Evolutionary conservation across 1,284 basidiomycete species (phyloP).

Genomic region (Rhodotorula sp.): DNA sequence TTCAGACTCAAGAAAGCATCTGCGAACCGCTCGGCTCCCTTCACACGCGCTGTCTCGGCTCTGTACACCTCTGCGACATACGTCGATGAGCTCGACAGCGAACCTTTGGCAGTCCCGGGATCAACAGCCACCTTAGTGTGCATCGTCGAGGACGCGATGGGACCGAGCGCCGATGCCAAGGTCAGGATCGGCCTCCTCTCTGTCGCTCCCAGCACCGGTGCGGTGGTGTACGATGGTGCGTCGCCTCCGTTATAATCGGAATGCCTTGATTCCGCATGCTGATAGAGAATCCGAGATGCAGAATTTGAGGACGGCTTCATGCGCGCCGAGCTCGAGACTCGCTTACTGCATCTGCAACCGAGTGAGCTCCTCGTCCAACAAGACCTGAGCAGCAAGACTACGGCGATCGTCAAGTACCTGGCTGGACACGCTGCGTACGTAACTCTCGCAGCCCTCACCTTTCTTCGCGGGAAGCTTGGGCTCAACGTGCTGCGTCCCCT

Average conservation of each 20-base stretch:
- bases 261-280: background rate
- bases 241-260: background rate
- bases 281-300: conserved; percentile 11
- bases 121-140: conserved; percentile 49
- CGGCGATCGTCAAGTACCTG: conserved; percentile 73
- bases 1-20: conserved; percentile 76
- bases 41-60: conserved; percentile 59
- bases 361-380: conserved; percentile 66
- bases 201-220: conserved; percentile 82
- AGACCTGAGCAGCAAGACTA: conserved; percentile 68
- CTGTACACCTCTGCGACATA: conserved; percentile 56
- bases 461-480: background rate
- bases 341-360: conserved; percentile 78
- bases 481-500: background rate
- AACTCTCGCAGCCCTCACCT: background rate
- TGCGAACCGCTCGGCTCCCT: conserved; percentile 77
- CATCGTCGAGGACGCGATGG: conserved; percentile 65
- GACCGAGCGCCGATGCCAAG: conserved; percentile 60
- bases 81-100: conserved; percentile 66
- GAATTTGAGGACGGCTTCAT: conserved; percentile 65
- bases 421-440: conserved; percentile 54
- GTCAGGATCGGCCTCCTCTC: conserved; percentile 72
- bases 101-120: conserved; percentile 47
- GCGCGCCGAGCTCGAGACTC: conserved; percentile 83
- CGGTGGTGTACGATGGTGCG: conserved; percentile 85